A percentile compares a stretch with the other conserved stretches of the same genome.
phyloP scores from a whole-genome alignment of 129 eudicot genomes.

The Flaveria trinervia region DNA sequence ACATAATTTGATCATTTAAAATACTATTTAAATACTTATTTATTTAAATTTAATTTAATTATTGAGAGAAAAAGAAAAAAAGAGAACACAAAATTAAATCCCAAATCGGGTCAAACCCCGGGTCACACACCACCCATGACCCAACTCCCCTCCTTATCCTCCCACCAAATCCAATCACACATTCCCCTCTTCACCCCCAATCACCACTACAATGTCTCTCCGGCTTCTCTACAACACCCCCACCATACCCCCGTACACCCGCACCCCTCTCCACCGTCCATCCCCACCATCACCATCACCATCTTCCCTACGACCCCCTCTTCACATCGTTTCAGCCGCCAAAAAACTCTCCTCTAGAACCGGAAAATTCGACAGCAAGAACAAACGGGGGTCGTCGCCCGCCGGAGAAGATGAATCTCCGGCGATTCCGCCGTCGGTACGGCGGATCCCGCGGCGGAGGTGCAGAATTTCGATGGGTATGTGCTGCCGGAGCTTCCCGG shows the following conservation, averaged over 20 bases:
- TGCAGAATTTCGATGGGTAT: slow-evolving; percentile 64
- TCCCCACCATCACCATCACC: slow-evolving; percentile 20
- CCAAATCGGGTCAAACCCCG: slow-evolving; percentile 18
- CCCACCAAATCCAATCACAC: slow-evolving; percentile 24
- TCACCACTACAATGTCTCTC: slow-evolving; percentile 52
- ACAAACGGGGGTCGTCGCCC: slow-evolving; percentile 53
- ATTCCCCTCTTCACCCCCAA: slow-evolving; percentile 18
- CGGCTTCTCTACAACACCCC: slow-evolving; percentile 45
- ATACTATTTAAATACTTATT: too few species aligned
- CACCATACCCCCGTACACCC: slow-evolving; percentile 46
- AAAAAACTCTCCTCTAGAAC: slow-evolving; percentile 63
- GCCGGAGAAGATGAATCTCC: slow-evolving; percentile 44
- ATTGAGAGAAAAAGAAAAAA: too few species aligned
- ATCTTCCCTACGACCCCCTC: slow-evolving; percentile 34
- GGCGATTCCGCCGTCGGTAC: slow-evolving; percentile 21
- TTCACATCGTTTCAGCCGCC: slow-evolving; percentile 59
- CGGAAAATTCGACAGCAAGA: slow-evolving; percentile 78
- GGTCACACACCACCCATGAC: background rate
- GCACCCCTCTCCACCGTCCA: slow-evolving; percentile 50
- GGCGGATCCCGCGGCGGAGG: slow-evolving; percentile 26
- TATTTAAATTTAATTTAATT: too few species aligned
- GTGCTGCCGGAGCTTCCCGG: slow-evolving; percentile 85
- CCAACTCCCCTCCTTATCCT: slow-evolving; percentile 24
- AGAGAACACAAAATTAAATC: background rate
- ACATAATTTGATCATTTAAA: too few species aligned